Base-by-base conservation (phyloP, 768 basidiomycete species). In the Mycena crocata region DNA sequence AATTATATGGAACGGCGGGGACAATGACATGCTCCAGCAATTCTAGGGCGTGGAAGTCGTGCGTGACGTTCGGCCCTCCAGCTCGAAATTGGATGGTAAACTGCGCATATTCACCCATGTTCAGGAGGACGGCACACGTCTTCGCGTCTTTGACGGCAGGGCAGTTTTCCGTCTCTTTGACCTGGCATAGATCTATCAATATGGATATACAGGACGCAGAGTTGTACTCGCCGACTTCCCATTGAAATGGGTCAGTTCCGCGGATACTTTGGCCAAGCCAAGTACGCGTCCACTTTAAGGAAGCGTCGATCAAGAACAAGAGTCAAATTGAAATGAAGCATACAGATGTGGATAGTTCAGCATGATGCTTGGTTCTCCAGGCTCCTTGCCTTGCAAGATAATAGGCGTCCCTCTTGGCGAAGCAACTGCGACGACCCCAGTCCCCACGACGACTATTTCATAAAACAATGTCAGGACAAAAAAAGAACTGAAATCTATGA, bases 21-120 rank as follows among this genome's bases (percentile, higher is more conserved):
- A 69, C 54, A 39, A 54, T 23, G 28, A 66, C 34, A 28, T 69
- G 63, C 50, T 26, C 44, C 13, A 69, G 57, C 12, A 62, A 44
- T 35, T 61, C 64, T 5, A 69, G 51, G n/a, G 57, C 67, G 14
- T 69, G 39, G 30, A 69, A 69, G 58, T 69, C 67, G 46, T 50
- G 62, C 3, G 57, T 55, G 21, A 69, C 24, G 42, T 39, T 49
- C 10, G 64, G 67, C 24, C 57, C 67, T 1, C 67, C 67, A 7
- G 62, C 63, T n/a, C 67, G 67, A 30, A 62, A 69, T 39, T 70
- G 52, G 17, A 70, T 24, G 19, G 5, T 45, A 50, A 69, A 51
- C 50, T 55, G 54, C 26, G 67, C 67, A 37, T 69, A 48, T 23
- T 69, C 67, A 15, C 67, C 67, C 30, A 64, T 49, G 21, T 66